These are phyloP conservation scores for Podosphaera fusca DNA, from an alignment of 2,329 filamentous ascomycete genomes.

Conservation along the genomic window DNA sequence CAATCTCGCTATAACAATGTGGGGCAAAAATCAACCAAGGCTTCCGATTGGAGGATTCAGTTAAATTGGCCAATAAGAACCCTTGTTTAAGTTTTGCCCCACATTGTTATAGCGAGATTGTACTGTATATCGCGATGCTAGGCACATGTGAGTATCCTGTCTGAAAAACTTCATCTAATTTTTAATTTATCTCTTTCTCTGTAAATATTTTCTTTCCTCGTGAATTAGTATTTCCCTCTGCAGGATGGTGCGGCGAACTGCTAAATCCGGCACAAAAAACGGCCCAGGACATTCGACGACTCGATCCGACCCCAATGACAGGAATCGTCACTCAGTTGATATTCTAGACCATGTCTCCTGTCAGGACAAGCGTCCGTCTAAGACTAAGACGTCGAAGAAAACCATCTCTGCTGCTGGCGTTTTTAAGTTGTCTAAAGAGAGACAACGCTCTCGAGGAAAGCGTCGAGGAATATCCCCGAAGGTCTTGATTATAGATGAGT, in stretches of 20 bases:
- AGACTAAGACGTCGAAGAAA: neutral
- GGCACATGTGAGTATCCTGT: too few species aligned
- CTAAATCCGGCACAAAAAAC: neutral
- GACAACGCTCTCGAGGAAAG: slow-evolving; percentile 3
- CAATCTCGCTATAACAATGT: too few species aligned
- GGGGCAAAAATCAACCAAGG: too few species aligned
- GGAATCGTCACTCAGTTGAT: neutral
- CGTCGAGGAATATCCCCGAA: slow-evolving; percentile 5
- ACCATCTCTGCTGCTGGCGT: slow-evolving; percentile 8
- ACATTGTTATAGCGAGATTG: too few species aligned
- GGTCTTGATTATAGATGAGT: slow-evolving; percentile 3
- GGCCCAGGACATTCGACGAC: neutral
- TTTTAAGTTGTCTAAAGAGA: slow-evolving; percentile 7
- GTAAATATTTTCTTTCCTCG: too few species aligned
- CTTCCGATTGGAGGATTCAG: too few species aligned
- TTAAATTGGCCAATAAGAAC: too few species aligned
- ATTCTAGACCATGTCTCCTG: neutral
- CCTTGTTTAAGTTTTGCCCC: too few species aligned
- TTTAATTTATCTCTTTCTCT: too few species aligned
- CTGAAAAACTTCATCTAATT: too few species aligned
- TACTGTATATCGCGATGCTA: too few species aligned
- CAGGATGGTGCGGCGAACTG: neutral
- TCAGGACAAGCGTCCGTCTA: neutral
- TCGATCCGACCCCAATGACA: neutral
- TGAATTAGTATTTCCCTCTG: neutral